Evolutionary conservation across 257 asterid genomes (phyloP), one percentile per base, ranked within the genome.

Genomic region (Gentiana straminea): DNA sequence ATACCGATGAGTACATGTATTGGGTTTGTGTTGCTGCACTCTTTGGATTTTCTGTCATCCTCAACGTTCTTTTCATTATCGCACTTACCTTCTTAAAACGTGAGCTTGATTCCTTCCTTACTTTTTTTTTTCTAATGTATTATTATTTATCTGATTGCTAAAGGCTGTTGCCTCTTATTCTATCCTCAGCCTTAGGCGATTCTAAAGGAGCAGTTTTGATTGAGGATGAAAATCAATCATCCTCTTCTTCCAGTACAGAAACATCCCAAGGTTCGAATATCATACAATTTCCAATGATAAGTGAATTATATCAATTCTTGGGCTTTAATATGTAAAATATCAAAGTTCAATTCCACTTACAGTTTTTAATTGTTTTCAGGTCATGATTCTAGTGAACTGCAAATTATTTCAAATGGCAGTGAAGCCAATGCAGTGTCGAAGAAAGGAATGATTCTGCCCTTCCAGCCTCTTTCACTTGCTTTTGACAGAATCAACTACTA

Each of bases 41-140:
- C 37, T 38, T 71, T 35, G 85, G 81, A 39, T 75, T 77, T 71
- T 60, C 92, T 1, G 1, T 80, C 64, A 65, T 83, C 62, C 78
- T 69, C 71, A 83, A 73, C 66, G 3, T 60, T 59, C 59, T 68
- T 8, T 80, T 80, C 24, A 50, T 74, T 55, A 49, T 58, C 37
- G 85, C 85, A 24, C 67, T 83, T 50, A 75, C 74, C 52, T 80
- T 64, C 76, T 64, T 78, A n/a, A 73, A 77, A 46, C 80, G 92
- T 80, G 67, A 67, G 80, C 46, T 33, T 1, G 13, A 4, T 33
- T 10, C 4, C 35, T 41, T 41, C 46, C 9, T 4, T 41, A 41
- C 10, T 41, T 41, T 41, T 41, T 24, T 24, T 7, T 4, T 41
- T 7, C 36, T 50, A 11, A 10, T 45, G 9, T 35, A 33, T 45